These are phyloP conservation scores for Durio zibethinus DNA, from an alignment of 345 rosid genomes.

Conservation along the genomic window DNA sequence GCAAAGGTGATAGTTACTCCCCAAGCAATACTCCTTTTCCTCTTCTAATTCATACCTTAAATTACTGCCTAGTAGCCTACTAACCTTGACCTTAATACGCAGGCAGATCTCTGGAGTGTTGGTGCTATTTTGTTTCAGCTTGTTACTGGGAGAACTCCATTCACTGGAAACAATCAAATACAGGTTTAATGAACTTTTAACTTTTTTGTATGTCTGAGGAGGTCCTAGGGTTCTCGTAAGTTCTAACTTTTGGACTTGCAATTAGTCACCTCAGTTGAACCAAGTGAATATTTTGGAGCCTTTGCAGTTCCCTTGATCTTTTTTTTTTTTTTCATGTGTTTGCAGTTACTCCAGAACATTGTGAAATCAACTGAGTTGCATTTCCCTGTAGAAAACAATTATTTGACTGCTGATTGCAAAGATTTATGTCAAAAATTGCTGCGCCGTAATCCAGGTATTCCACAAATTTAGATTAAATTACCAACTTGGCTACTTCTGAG, in stretches of 20 bases:
- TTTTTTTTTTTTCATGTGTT: conserved; percentile 20
- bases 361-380: conserved; percentile 71
- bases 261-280: conserved; percentile 4
- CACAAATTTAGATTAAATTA: conserved; percentile 6
- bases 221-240: background rate
- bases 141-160: conserved; percentile 90
- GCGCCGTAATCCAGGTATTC: conserved; percentile 86
- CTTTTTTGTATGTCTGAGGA: conserved; percentile 2
- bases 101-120: conserved; percentile 99
- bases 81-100: conserved; percentile 47
- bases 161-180: conserved; percentile 81
- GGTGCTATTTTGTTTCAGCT: conserved; percentile 96
- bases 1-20: conserved; percentile 69
- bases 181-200: conserved; percentile 47
- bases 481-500: too few relatives aligned
- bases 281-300: conserved; percentile 6
- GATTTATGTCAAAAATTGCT: conserved; percentile 88
- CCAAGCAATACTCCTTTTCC: conserved; percentile 3
- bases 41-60: background rate
- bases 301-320: conserved; percentile 8
- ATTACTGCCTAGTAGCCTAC: conserved; percentile 29
- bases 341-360: conserved; percentile 92
- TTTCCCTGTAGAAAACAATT: conserved; percentile 59
- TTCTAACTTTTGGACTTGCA: conserved; percentile 2
- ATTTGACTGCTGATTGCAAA: conserved; percentile 65